phyloP scores from a whole-genome alignment of 257 asterid genomes.

The Prunella vulgaris region DNA sequence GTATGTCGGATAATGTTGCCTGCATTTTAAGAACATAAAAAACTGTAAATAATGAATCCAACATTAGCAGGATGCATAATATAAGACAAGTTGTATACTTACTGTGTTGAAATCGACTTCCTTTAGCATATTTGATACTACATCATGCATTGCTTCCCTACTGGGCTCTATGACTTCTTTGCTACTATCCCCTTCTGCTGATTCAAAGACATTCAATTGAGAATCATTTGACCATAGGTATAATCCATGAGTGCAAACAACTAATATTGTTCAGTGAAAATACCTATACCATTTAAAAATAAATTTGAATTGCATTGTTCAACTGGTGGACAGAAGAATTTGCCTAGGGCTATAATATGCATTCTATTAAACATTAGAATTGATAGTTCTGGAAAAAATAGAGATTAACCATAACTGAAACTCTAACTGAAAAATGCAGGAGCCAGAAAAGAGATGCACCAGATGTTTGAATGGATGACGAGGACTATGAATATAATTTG shows the following conservation, averaged over 20 bases:
- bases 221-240: too few species aligned
- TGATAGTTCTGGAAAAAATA: too few species aligned
- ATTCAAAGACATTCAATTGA: not conserved
- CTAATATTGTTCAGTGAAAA: too few species aligned
- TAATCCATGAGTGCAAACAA: too few species aligned
- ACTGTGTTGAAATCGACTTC: conserved; percentile 82
- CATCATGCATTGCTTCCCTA: conserved; percentile 60
- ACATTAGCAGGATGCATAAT: not conserved
- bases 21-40: conserved; percentile 33
- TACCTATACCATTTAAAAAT: too few species aligned
- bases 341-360: not conserved
- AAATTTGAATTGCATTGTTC: too few species aligned
- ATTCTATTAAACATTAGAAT: not conserved
- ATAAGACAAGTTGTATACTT: conserved; percentile 26
- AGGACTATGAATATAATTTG: not conserved
- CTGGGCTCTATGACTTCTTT: conserved; percentile 55
- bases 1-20: conserved; percentile 89
- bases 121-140: conserved; percentile 58
- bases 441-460: not conserved
- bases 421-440: not conserved
- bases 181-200: conserved; percentile 37
- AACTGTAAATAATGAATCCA: conserved; percentile 15
- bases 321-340: too few species aligned
- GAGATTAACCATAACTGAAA: too few species aligned
- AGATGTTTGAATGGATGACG: not conserved